Base-by-base conservation (phyloP, 805 yeast genomes). In the Torulaspora indica region DNA sequence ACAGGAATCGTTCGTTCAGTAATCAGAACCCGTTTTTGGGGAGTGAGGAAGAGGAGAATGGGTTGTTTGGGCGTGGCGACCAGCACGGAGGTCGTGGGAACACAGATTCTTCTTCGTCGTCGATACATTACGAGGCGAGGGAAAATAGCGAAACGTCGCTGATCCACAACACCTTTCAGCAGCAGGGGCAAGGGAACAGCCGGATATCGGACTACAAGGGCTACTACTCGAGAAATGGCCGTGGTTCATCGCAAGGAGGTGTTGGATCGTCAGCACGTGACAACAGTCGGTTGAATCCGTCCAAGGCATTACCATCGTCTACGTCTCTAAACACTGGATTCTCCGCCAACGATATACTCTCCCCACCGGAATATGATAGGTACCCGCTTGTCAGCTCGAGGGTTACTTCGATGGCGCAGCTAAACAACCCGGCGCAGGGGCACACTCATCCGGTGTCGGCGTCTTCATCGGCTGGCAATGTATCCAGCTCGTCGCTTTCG, bases 371-470 rank as follows among this genome's bases (percentile, higher is more conserved):
- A 43, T 82, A 69, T 54, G 87, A 82, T 61, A 70, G 89, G 53
- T 83, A 82, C 56, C 90, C 91, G 4, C 69, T 79, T 49, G 65
- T 70, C 12, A 76, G 78, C 2, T 76, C 82, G 12, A 70, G 85
- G 50, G 78, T 77, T 3, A 74, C 76, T 3, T 79, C 86, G 3
- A 63, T 71, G 63, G 72, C 79, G 9, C 47, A 46, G 20, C 42
- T 48, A 20, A 45, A 38, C 24, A 42, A 42, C 24, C 32, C 42
- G 30, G 38, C 43, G 28, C 45, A 55, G 29, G 42, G 33, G 36
- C 46, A 25, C 14, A 29, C 24, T 12, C 35, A 31, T 6, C 37
- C 40, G n/a, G 40, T 20, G 5, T 36, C 40, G 5, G 36, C 45
- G 14, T 71, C 74, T 42, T 56, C 65, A 2, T 58, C 67, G 18